phyloP scores from a whole-genome alignment of 1,284 basidiomycete species.

The Trametes versicolor region DNA sequence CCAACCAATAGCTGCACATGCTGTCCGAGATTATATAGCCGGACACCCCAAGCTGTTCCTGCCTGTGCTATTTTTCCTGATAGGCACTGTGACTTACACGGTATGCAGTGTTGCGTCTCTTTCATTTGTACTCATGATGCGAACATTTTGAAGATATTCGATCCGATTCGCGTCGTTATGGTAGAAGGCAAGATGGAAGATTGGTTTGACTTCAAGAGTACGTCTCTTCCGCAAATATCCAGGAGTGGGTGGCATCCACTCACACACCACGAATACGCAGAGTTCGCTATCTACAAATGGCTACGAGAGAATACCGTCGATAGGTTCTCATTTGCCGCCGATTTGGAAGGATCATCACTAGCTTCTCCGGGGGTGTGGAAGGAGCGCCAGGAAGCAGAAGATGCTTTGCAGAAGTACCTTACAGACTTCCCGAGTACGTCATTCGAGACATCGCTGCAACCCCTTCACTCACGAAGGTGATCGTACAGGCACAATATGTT shows the following conservation, averaged over 20 bases:
- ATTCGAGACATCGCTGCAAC: not conserved
- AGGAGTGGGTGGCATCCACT: not conserved
- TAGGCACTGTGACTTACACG: slow-evolving; percentile 91
- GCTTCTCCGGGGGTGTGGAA: slow-evolving; percentile 70
- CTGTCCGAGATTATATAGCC: slow-evolving; percentile 84
- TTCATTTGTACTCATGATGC: not conserved
- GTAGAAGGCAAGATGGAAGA: slow-evolving; percentile 86
- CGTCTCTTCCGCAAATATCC: slow-evolving; percentile 20
- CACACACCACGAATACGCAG: slow-evolving; percentile 47
- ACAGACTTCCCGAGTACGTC: slow-evolving; percentile 74
- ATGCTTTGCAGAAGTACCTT: slow-evolving; percentile 75
- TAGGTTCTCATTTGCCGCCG: slow-evolving; percentile 48
- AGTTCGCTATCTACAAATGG: slow-evolving; percentile 75
- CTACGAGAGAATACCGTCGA: slow-evolving; percentile 65
- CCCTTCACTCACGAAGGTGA: no score
- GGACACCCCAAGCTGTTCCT: slow-evolving; percentile 89
- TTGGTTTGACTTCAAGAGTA: slow-evolving; percentile 83
- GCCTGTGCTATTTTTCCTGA: slow-evolving; percentile 86
- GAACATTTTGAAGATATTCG: slow-evolving; percentile 73
- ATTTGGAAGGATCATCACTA: slow-evolving; percentile 29
- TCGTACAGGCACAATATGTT: slow-evolving; percentile 71
- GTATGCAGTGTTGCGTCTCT: slow-evolving; percentile 54
- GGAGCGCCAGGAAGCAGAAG: slow-evolving; percentile 83
- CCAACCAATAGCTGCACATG: slow-evolving; percentile 81
- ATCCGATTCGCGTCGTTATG: slow-evolving; percentile 89